Evolutionary conservation across 345 rosid genomes (phyloP).

Genomic region (Gossypium ekmanianum): DNA sequence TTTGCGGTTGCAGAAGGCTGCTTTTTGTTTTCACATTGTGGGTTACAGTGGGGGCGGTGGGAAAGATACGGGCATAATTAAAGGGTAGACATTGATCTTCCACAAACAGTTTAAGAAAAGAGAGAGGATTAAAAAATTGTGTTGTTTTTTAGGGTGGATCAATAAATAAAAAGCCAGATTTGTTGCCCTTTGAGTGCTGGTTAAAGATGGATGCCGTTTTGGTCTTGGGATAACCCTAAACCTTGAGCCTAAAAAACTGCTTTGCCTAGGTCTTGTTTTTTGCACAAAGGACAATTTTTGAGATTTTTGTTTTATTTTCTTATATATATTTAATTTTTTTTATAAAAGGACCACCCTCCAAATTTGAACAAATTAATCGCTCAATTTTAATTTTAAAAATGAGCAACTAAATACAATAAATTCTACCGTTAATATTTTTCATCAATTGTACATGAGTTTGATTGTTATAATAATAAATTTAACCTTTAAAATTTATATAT

Average conservation of each 20-base stretch:
- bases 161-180: not conserved
- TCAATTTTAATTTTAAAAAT: too few species aligned
- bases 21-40: slow-evolving; percentile 24
- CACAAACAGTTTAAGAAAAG: not conserved
- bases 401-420: too few species aligned
- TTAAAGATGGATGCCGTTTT: not conserved
- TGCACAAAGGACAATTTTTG: too few species aligned
- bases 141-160: not conserved
- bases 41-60: not conserved
- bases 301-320: not conserved
- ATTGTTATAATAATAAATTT: too few species aligned
- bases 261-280: too few species aligned
- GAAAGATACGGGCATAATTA: not conserved
- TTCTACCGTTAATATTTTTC: rapidly evolving
- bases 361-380: too few species aligned
- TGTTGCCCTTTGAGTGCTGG: slow-evolving; percentile 2
- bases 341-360: rapidly evolving
- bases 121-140: not conserved
- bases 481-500: too few species aligned
- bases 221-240: not conserved
- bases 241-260: not conserved
- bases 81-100: not conserved
- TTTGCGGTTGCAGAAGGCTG: slow-evolving; percentile 13
- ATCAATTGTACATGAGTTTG: too few species aligned
- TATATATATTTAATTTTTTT: too few species aligned